phyloP scores from a whole-genome alignment of 176 grass and related monocot genomes.

The Cymbopogon citratus region DNA sequence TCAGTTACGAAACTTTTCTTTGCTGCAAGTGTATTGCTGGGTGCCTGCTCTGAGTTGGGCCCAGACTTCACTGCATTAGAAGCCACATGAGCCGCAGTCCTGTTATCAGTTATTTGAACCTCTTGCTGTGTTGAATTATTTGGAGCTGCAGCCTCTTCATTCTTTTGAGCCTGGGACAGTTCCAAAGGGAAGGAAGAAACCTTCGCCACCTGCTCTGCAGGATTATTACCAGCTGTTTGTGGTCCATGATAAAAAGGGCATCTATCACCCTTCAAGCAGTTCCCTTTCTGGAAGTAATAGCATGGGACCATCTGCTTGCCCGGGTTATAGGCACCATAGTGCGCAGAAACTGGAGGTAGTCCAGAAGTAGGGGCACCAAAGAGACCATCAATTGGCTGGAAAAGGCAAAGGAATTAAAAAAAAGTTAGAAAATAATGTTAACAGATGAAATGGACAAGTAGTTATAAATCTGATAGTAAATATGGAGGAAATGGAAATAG shows the following conservation, averaged over 20 bases:
- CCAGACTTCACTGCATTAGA: slow-evolving; percentile 31
- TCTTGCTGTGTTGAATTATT: slow-evolving; percentile 23
- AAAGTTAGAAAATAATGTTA: neutral
- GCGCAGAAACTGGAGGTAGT: slow-evolving; percentile 31
- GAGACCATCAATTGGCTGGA: slow-evolving; percentile 79
- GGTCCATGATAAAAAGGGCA: slow-evolving; percentile 79
- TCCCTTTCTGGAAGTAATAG: slow-evolving; percentile 96
- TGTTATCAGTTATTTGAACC: slow-evolving; percentile 18
- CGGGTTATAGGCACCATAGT: slow-evolving; percentile 38
- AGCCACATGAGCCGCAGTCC: slow-evolving; percentile 3
- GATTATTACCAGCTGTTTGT: slow-evolving; percentile 37
- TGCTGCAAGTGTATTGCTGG: slow-evolving; percentile 4
- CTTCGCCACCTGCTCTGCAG: slow-evolving; percentile 40
- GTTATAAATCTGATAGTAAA: neutral
- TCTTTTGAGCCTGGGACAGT: slow-evolving; percentile 39
- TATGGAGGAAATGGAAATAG: neutral
- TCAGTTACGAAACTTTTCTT: slow-evolving; percentile 40
- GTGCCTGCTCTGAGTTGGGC: slow-evolving; percentile 27
- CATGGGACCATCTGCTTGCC: slow-evolving; percentile 76
- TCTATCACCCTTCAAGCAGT: slow-evolving; percentile 90
- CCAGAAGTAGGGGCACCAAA: slow-evolving; percentile 50
- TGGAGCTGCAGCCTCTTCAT: slow-evolving; percentile 21
- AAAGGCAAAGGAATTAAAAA: slow-evolving; percentile 27
- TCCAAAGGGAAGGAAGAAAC: slow-evolving; percentile 37
- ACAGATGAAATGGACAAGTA: slow-evolving; percentile 4